Conservation (phyloP, 441 rosid species). For the Manihot esculenta region DNA sequence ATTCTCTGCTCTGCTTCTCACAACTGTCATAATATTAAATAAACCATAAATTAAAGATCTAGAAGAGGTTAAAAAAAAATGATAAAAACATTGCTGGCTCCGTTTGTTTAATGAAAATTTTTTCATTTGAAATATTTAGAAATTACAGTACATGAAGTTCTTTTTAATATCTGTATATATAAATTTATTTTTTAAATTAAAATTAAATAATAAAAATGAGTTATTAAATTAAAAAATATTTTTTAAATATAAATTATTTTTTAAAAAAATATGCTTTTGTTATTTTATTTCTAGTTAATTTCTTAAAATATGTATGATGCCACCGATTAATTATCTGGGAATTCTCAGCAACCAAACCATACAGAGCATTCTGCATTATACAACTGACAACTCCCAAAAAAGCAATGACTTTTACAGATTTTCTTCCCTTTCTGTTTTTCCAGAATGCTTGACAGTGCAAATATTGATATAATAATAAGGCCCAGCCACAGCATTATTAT, state of each 20-base stretch:
- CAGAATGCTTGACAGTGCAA: not conserved
- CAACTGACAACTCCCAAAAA: slow-evolving; percentile 19
- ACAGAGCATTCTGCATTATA: slow-evolving; percentile 14
- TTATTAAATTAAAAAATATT: no score
- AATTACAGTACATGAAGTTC: no score
- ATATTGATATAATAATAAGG: not conserved
- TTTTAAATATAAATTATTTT: no score
- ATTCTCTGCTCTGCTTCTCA: slow-evolving; percentile 17
- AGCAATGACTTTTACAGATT: slow-evolving; percentile 10
- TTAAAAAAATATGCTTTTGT: not conserved
- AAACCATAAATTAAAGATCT: not conserved
- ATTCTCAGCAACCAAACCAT: not conserved
- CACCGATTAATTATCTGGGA: not conserved
- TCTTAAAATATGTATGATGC: not conserved
- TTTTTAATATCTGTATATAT: no score
- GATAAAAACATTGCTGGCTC: no score
- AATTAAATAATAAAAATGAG: no score
- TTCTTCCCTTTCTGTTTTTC: not conserved
- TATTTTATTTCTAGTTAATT: not conserved
- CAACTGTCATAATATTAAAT: slow-evolving; percentile 21
- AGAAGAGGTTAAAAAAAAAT: not conserved
- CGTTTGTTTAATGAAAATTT: no score
- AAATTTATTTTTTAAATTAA: no score
- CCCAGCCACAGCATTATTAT: not conserved
- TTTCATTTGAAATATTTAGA: no score